Evolutionary conservation across 768 basidiomycete genomes (phyloP), one percentile per base, ranked within the genome.

Genomic region (Mycena vitilis): DNA sequence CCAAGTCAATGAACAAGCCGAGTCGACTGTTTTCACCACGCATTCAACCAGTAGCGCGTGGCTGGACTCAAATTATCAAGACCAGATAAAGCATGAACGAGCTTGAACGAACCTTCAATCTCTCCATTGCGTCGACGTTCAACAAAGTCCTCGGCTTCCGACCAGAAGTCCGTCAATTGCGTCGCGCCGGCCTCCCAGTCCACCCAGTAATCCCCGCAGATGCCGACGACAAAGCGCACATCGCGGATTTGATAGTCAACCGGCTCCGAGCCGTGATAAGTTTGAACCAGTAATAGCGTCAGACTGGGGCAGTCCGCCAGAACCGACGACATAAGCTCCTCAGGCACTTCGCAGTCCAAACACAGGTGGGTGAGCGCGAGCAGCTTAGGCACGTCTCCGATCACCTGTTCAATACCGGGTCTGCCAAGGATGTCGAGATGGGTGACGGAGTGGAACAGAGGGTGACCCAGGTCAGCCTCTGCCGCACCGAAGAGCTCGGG

Each of bases 351-450:
- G 37, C 11, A 48, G 34, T 51, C 22, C 60, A 61, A 18, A 12
- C n/a, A 16, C 16, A 61, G 23, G 25, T 61, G 47, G 13, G 60
- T 61, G 23, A 61, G 51, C 13, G 15, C 23, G 16, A 38, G 60
- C 16, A 61, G 49, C 13, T 23, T 20, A 1, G 60, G 37, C 8
- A 61, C 3, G 8, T 61, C 18, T 3, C 18, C 0, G 13, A 48
- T 9, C 1, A 52, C 30, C 22, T 51, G 4, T 15, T 10, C 20
- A 6, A 30, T 10, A n/a, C 22, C 37, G 3, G 18, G 22, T 8
- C 23, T 11, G 37, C 23, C 38, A 9, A 38, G 18, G 0, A 61
- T 61, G 11, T 61, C 49, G 13, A 61, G 48, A 18, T 61, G 60
- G 7, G 60, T 61, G 49, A 52, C 3, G 13, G 48, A 49, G 8